Evolutionary conservation across 2,329 filamentous ascomycete genomes (phyloP).

Genomic region (Penicillium sp.): DNA sequence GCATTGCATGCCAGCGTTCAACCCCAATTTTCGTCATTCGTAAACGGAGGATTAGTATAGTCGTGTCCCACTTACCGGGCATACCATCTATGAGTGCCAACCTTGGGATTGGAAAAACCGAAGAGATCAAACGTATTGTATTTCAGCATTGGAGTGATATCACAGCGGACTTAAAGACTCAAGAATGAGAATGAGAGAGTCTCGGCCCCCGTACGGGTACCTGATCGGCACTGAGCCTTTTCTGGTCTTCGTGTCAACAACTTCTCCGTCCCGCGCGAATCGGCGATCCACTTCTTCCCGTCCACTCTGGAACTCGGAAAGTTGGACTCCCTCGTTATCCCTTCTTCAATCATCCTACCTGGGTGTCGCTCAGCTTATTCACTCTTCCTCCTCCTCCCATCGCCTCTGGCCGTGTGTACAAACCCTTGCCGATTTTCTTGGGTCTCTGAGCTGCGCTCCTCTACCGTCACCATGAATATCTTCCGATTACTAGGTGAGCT

Average conservation of each 20-base stretch:
- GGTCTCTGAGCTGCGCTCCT: not conserved
- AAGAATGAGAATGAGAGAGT: not conserved
- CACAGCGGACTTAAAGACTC: too few species aligned
- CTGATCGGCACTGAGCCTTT: conserved; percentile 19
- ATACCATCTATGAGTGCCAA: too few species aligned
- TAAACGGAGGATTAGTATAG: too few species aligned
- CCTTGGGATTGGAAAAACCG: too few species aligned
- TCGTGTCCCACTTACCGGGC: too few species aligned
- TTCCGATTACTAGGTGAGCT: conserved; percentile 59
- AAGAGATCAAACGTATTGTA: too few species aligned
- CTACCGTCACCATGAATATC: conserved; percentile 56
- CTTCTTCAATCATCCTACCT: not conserved
- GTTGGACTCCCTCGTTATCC: not conserved
- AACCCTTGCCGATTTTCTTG: not conserved
- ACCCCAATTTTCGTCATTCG: too few species aligned
- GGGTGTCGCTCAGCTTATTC: not conserved
- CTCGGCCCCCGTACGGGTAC: conserved; percentile 14
- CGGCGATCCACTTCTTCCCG: not conserved
- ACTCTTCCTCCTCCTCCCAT: not conserved
- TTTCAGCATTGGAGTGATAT: not conserved
- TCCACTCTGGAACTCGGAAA: too few species aligned
- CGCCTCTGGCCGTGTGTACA: not conserved
- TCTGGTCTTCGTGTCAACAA: conserved; percentile 40
- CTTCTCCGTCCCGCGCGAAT: conserved; percentile 7
- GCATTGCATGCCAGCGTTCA: too few species aligned